A percentile compares a stretch with the other conserved stretches of the same genome.
These are phyloP conservation scores for Phytophthora macrochlamydospora DNA, from an alignment of 352 stramenopile species.

Conservation along the genomic window DNA sequence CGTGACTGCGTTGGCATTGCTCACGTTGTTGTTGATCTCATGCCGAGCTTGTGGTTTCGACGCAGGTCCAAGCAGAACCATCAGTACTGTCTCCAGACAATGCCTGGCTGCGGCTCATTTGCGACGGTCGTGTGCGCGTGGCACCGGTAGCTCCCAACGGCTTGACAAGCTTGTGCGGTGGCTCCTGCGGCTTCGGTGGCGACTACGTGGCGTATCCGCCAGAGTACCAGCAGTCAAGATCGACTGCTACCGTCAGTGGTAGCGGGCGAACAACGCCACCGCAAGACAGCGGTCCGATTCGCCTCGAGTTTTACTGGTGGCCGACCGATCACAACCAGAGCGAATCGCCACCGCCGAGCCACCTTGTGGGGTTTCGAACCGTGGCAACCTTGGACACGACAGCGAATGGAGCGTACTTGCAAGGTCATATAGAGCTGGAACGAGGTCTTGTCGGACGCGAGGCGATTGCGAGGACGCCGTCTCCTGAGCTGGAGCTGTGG, in stretches of 20 bases:
- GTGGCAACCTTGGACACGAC: conserved; percentile 16
- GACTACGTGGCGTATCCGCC: conserved; percentile 29
- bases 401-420: conserved; percentile 13
- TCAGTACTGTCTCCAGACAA: conserved; percentile 24
- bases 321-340: neutral
- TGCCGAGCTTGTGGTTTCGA: neutral
- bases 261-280: neutral
- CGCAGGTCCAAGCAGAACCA: conserved; percentile 34
- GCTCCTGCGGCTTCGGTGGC: conserved; percentile 22
- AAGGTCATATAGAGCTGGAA: conserved; percentile 19
- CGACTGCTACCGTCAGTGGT: neutral
- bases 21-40: neutral
- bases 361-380: conserved; percentile 12
- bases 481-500: conserved; percentile 26
- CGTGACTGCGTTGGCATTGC: neutral
- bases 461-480: conserved; percentile 1
- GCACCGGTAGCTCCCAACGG: conserved; percentile 27
- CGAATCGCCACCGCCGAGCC: neutral
- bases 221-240: neutral
- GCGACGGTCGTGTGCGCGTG: conserved; percentile 31
- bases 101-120: conserved; percentile 44
- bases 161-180: conserved; percentile 22
- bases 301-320: conserved; percentile 35
- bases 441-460: conserved; percentile 15
- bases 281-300: conserved; percentile 7